Percentiles rank a stretch among this genome's conserved stretches.
phyloP scores from a whole-genome alignment of 306 rosid genomes.

The Betula pendula region DNA sequence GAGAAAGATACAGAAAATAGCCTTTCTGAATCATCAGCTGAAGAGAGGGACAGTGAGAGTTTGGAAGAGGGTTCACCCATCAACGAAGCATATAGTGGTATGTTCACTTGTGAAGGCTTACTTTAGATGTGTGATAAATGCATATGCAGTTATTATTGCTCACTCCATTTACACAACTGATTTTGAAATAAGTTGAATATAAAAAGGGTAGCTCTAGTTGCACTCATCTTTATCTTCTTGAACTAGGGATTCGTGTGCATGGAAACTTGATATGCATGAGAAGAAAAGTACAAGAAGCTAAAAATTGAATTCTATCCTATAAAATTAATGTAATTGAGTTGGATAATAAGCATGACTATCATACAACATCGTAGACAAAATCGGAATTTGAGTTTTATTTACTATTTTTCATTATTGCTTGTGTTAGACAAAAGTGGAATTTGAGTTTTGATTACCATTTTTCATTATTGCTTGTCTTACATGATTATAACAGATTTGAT shows the following conservation, averaged over 20 bases:
- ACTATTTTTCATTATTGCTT: neutral
- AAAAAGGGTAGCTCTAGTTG: neutral
- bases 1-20: conserved; percentile 46
- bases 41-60: conserved; percentile 39
- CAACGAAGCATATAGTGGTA: conserved; percentile 30
- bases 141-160: neutral
- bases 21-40: conserved; percentile 57
- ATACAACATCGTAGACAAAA: neutral
- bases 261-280: neutral
- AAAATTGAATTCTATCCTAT: neutral
- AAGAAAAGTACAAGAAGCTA: neutral
- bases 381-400: neutral
- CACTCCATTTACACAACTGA: neutral
- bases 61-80: conserved; percentile 51
- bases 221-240: neutral
- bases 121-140: neutral
- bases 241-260: neutral
- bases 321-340: neutral
- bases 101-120: conserved; percentile 26
- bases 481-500: neutral
- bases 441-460: neutral
- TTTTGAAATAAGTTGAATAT: neutral
- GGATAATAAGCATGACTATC: neutral
- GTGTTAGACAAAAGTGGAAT: neutral
- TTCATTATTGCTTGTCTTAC: neutral